A percentile compares a stretch with the other conserved stretches of the same genome.
phyloP scores from a whole-genome alignment of 192 early-diverging fungal species.

The Linnemannia zychae region DNA sequence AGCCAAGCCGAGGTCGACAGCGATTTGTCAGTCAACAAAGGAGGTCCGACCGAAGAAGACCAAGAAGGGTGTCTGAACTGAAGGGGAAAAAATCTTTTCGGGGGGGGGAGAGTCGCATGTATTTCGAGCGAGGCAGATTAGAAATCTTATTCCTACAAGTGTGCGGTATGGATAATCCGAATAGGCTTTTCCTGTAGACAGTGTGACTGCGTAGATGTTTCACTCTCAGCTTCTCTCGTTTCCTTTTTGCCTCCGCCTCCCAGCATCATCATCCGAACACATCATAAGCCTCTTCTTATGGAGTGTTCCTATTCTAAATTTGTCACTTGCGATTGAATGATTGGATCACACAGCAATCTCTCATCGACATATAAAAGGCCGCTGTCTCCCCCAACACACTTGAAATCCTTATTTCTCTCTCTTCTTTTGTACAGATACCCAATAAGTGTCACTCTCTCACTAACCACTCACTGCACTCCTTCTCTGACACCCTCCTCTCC shows the following conservation, averaged over 20 bases:
- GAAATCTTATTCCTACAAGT: not conserved
- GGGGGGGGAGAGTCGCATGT: not conserved
- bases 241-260: not conserved
- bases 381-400: not conserved
- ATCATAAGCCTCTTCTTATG: not conserved
- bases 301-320: not conserved
- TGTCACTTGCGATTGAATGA: not conserved
- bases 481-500: not conserved
- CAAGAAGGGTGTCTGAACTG: not conserved
- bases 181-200: not conserved
- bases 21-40: not conserved
- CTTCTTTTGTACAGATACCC: not conserved
- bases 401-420: not conserved
- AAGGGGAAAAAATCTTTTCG: slow-evolving; percentile 3
- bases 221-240: not conserved
- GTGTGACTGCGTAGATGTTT: slow-evolving; percentile 5
- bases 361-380: not conserved
- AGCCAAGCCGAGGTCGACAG: slow-evolving; percentile 7
- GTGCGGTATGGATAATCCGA: not conserved
- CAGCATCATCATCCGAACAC: not conserved
- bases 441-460: not conserved
- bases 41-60: not conserved
- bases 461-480: not conserved
- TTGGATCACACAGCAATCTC: not conserved
- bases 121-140: not conserved